These are phyloP conservation scores for Ceriops zippeliana DNA, from an alignment of 345 rosid species.

Conservation along the genomic window DNA sequence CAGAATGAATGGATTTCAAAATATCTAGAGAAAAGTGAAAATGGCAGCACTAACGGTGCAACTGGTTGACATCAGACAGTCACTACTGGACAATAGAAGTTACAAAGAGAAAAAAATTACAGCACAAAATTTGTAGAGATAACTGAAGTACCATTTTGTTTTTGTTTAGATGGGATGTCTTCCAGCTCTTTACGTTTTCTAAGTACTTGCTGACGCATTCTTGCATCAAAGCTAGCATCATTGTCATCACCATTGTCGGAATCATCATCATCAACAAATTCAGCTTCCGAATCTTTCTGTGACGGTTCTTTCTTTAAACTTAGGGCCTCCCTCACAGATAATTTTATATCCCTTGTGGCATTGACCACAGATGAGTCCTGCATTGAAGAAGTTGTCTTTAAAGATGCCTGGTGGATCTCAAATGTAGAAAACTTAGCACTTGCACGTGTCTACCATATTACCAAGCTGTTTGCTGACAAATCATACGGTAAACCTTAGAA, in stretches of 20 bases:
- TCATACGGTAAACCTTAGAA: too few species aligned
- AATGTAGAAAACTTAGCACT: background rate
- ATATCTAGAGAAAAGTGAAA: background rate
- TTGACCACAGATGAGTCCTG: constrained; percentile 57
- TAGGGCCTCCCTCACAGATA: constrained; percentile 76
- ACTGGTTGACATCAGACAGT: background rate
- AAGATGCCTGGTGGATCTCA: constrained; percentile 1
- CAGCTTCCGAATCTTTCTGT: constrained; percentile 41
- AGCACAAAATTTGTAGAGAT: background rate
- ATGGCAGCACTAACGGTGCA: too few species aligned
- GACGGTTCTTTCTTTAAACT: constrained; percentile 56
- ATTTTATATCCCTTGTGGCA: constrained; percentile 53
- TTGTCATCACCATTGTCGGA: constrained; percentile 47
- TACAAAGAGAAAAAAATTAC: background rate
- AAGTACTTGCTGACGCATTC: constrained; percentile 80
- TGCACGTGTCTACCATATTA: background rate
- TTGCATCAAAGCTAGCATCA: constrained; percentile 75
- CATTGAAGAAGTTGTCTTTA: constrained; percentile 19
- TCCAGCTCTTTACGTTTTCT: constrained; percentile 61
- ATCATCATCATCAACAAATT: constrained; percentile 33
- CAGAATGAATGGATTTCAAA: background rate
- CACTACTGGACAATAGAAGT: background rate
- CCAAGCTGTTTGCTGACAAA: background rate
- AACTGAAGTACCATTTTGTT: constrained; percentile 41
- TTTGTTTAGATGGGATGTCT: constrained; percentile 45